These are phyloP conservation scores for Zymoseptoria passerinii DNA, from an alignment of 2,329 filamentous ascomycete species.

Conservation along the genomic window DNA sequence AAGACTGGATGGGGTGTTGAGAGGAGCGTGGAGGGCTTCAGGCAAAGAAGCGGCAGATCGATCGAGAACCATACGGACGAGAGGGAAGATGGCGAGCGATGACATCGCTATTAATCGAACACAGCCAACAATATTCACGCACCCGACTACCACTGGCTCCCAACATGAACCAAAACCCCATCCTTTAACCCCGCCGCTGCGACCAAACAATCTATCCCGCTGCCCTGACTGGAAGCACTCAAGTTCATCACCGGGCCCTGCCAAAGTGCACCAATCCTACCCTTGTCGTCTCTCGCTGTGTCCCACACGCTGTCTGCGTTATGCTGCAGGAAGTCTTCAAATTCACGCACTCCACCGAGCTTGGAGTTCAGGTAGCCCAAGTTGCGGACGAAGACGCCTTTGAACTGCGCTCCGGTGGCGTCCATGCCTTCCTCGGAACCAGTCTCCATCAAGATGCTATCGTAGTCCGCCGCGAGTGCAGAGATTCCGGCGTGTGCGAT, in stretches of 20 bases:
- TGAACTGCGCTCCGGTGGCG: conserved; percentile 53
- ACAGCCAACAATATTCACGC: neutral
- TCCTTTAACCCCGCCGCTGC: conserved; percentile 29
- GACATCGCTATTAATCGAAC: neutral
- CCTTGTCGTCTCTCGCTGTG: conserved; percentile 45
- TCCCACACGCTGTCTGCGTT: conserved; percentile 60
- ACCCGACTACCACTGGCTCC: neutral
- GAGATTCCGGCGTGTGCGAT: conserved; percentile 34
- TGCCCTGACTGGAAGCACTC: conserved; percentile 54
- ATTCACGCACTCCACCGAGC: conserved; percentile 41
- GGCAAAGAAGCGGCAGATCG: conserved; percentile 1
- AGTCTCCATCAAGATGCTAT: conserved; percentile 33
- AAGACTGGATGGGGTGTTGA: conserved; percentile 62
- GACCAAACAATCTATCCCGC: conserved; percentile 59
- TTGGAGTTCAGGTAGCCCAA: conserved; percentile 47
- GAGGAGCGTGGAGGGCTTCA: conserved; percentile 11
- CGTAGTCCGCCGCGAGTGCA: conserved; percentile 25
- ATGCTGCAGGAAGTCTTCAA: conserved; percentile 46
- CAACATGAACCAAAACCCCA: neutral
- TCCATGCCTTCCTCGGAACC: conserved; percentile 23
- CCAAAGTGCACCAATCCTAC: conserved; percentile 52
- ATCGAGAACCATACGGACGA: neutral
- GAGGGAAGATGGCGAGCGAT: neutral
- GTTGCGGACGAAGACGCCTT: conserved; percentile 62
- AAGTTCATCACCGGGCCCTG: conserved; percentile 47